Percentiles rank a stretch among this genome's conserved stretches.
Evolutionary conservation across 768 basidiomycete genomes (phyloP).

Genomic region (Rhizopogon salebrosus): DNA sequence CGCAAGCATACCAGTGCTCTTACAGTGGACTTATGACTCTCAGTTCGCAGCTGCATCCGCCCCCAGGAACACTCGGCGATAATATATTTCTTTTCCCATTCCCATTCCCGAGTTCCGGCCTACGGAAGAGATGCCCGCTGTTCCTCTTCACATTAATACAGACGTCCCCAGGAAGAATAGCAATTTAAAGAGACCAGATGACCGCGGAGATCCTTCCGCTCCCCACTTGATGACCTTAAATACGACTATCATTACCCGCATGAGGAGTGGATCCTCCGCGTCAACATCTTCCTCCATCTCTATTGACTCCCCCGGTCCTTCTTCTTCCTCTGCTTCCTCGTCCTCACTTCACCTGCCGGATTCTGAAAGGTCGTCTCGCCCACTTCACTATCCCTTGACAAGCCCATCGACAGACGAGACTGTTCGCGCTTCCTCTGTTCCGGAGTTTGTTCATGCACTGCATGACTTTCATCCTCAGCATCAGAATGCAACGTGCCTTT

Average conservation of each 20-base stretch:
- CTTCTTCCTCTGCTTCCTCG: slow-evolving; percentile 49
- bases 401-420: slow-evolving; percentile 48
- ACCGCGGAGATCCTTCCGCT: slow-evolving; percentile 25
- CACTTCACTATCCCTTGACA: slow-evolving; percentile 9
- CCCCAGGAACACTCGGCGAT: neutral
- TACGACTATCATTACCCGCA: slow-evolving; percentile 21
- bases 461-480: slow-evolving; percentile 82
- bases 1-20: neutral
- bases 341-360: slow-evolving; percentile 42
- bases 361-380: slow-evolving; percentile 22
- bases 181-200: slow-evolving; percentile 26
- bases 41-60: neutral
- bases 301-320: slow-evolving; percentile 47
- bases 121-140: slow-evolving; percentile 33
- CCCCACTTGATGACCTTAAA: slow-evolving; percentile 2
- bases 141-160: slow-evolving; percentile 46
- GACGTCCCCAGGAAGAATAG: slow-evolving; percentile 30
- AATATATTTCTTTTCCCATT: neutral
- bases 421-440: slow-evolving; percentile 31
- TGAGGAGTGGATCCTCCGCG: slow-evolving; percentile 49
- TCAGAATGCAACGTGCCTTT: slow-evolving; percentile 73
- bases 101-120: neutral
- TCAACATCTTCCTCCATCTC: slow-evolving; percentile 55
- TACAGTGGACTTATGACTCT: neutral
- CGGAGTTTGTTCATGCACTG: slow-evolving; percentile 85